phyloP scores from a whole-genome alignment of 768 basidiomycete species.

The Crucibulum laeve region DNA sequence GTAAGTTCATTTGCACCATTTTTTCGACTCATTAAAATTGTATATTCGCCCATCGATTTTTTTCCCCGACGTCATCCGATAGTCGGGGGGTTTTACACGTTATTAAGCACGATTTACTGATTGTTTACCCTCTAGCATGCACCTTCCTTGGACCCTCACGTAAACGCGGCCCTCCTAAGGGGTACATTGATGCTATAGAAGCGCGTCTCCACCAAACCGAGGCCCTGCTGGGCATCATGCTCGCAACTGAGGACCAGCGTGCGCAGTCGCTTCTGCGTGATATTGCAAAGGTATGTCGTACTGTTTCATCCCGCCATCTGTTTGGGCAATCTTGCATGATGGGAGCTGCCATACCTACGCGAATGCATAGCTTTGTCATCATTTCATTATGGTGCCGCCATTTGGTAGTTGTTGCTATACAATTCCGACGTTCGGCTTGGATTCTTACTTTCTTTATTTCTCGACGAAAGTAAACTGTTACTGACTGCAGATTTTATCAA shows the following conservation, averaged over 20 bases:
- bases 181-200: constrained; percentile 94
- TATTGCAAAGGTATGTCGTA: constrained; percentile 41
- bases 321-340: no score
- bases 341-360: no score
- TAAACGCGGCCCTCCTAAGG: constrained; percentile 86
- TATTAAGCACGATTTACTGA: background rate
- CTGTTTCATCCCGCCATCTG: no score
- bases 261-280: constrained; percentile 43
- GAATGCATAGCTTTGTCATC: no score
- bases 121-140: constrained; percentile 42
- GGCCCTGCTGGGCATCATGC: constrained; percentile 78
- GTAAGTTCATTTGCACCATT: constrained; percentile 36
- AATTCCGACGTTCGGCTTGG: no score
- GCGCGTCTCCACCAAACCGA: constrained; percentile 88
- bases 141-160: constrained; percentile 77
- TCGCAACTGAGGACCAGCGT: constrained; percentile 43
- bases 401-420: no score
- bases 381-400: no score
- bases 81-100: no score
- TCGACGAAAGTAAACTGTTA: no score
- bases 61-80: background rate
- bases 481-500: no score
- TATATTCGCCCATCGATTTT: background rate
- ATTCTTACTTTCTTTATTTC: no score
- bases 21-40: no score